Percentiles rank a stretch among this genome's conserved stretches.
Evolutionary conservation across 2,329 filamentous ascomycete genomes (phyloP).

Genomic region (Akanthomyces lecanii): DNA sequence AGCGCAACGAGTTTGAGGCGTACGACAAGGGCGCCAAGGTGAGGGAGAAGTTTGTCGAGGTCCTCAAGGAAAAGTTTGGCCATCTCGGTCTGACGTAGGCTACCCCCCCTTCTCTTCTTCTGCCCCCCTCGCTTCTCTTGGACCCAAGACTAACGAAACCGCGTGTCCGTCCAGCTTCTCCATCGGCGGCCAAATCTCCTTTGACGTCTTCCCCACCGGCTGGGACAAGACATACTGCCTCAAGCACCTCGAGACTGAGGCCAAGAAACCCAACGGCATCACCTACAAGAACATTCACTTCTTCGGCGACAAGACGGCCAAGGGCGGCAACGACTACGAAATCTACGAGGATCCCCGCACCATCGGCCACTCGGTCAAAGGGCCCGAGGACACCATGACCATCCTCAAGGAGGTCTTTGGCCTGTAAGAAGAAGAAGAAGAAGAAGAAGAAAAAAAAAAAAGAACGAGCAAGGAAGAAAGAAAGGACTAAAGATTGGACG

Average conservation of each 20-base stretch:
- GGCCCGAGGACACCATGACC: conserved; percentile 76
- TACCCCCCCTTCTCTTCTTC: not conserved
- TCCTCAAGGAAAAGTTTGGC: conserved; percentile 74
- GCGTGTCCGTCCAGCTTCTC: conserved; percentile 59
- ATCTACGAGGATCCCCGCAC: conserved; percentile 81
- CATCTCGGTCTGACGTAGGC: conserved; percentile 78
- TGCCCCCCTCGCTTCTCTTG: not conserved
- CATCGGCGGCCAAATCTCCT: conserved; percentile 96
- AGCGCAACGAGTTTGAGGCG: conserved; percentile 76
- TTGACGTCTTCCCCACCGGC: conserved; percentile 92
- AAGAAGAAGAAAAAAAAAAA: not conserved
- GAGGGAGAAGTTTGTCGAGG: conserved; percentile 69
- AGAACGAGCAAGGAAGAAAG: not conserved
- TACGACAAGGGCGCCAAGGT: conserved; percentile 78
- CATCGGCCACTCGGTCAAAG: conserved; percentile 76
- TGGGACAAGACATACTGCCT: conserved; percentile 99
- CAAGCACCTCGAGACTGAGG: conserved; percentile 77
- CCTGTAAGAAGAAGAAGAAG: conserved; percentile 39
- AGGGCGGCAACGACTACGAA: conserved; percentile 93
- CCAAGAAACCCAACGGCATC: conserved; percentile 63
- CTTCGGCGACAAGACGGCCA: conserved; percentile 92
- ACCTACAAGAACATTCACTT: conserved; percentile 89
- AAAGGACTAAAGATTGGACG: not conserved
- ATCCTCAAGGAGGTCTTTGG: conserved; percentile 78
- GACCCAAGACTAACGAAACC: not conserved